Percentiles rank a stretch among this genome's conserved stretches.
Conservation (phyloP, 495 filamentous ascomycete genomes). For the Annulohypoxylon moriforme region DNA sequence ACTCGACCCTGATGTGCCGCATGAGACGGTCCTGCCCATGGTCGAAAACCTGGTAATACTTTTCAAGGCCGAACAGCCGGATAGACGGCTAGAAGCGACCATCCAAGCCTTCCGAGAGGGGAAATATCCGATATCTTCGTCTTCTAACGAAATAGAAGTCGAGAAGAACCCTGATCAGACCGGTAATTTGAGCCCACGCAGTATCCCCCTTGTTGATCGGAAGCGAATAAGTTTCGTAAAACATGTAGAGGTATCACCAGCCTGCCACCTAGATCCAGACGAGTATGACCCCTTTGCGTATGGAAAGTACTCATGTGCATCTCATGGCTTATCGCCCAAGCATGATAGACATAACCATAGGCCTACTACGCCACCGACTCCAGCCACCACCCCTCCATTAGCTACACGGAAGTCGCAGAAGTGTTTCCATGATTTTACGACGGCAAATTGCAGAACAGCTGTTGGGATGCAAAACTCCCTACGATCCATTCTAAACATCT, state of each 20-base stretch:
- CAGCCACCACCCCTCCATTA: slow-evolving; percentile 38
- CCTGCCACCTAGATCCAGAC: slow-evolving; percentile 25
- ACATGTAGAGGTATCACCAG: slow-evolving; percentile 21
- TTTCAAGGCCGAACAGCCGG: slow-evolving; percentile 47
- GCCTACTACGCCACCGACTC: slow-evolving; percentile 43
- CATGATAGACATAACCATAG: slow-evolving; percentile 19
- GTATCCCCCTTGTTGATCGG: background rate
- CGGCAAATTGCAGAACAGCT: slow-evolving; percentile 50
- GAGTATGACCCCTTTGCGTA: slow-evolving; percentile 52
- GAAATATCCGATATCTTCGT: slow-evolving; percentile 38
- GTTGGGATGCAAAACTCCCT: slow-evolving; percentile 57
- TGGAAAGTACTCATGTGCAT: slow-evolving; percentile 21
- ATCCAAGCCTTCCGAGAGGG: slow-evolving; percentile 49
- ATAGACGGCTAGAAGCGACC: slow-evolving; percentile 46
- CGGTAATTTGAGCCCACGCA: slow-evolving; percentile 15
- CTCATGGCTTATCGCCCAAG: slow-evolving; percentile 18
- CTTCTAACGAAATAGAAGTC: background rate
- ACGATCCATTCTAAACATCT: slow-evolving; percentile 51
- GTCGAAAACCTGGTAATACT: slow-evolving; percentile 58
- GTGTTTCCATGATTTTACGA: slow-evolving; percentile 52
- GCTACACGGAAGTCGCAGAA: slow-evolving; percentile 17
- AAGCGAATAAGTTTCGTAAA: slow-evolving; percentile 11
- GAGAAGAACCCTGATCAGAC: slow-evolving; percentile 15
- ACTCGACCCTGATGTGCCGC: slow-evolving; percentile 22
- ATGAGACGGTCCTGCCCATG: slow-evolving; percentile 53